A percentile compares a stretch with the other conserved stretches of the same genome.
Evolutionary conservation across 306 rosid genomes (phyloP).

Genomic region (Medicago truncatula): MtrunA17r5.0-ANR NC_053048.1:39471001-39471500

Average conservation of each 20-base stretch:
- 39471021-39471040: too few relatives aligned
- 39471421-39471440: not conserved
- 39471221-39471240: not conserved
- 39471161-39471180: too few relatives aligned
- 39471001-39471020: too few relatives aligned
- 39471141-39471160: too few relatives aligned
- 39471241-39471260: not conserved
- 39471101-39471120: too few relatives aligned
- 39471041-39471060: too few relatives aligned
- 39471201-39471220: not conserved
- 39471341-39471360: slow-evolving; percentile 3
- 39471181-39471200: too few relatives aligned
- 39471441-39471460: not conserved
- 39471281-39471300: not conserved
- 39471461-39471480: not conserved
- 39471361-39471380: not conserved
- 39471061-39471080: too few relatives aligned
- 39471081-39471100: too few relatives aligned
- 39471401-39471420: slow-evolving; percentile 24
- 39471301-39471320: not conserved
- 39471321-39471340: slow-evolving; percentile 1
- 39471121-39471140: too few relatives aligned
- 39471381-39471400: not conserved
- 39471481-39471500: slow-evolving; percentile 42
- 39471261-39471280: slow-evolving; percentile 3